Conservation (phyloP, 1,284 basidiomycete genomes). For the Pseudomicrostroma phylloplanum region DNA sequence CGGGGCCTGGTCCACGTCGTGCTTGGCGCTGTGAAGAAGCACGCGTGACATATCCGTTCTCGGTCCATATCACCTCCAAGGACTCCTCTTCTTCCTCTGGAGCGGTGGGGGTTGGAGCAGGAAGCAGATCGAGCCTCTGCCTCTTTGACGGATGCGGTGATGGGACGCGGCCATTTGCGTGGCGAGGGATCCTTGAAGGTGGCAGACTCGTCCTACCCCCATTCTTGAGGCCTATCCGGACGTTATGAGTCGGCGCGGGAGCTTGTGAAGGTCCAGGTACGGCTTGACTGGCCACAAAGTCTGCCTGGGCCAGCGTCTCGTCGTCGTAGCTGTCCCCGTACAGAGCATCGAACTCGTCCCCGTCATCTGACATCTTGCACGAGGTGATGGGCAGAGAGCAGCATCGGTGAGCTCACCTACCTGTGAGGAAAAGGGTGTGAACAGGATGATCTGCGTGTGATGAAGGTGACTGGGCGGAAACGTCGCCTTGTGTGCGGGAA, state of each 20-base stretch:
- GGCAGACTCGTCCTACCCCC: too few species aligned
- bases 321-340: constrained; percentile 1
- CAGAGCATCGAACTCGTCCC: constrained; percentile 4
- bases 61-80: constrained; percentile 4
- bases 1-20: not conserved
- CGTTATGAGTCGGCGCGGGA: too few species aligned
- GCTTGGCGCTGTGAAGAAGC: not conserved
- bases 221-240: too few species aligned
- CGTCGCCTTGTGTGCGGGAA: too few species aligned
- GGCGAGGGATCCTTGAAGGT: too few species aligned
- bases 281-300: not conserved
- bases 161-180: too few species aligned
- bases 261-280: not conserved
- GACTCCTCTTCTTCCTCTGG: not conserved
- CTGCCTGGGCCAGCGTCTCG: not conserved
- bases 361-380: constrained; percentile 1
- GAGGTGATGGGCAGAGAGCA: too few species aligned
- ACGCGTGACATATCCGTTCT: not conserved
- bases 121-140: not conserved
- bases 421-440: too few species aligned
- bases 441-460: too few species aligned
- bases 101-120: not conserved
- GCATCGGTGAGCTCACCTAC: too few species aligned
- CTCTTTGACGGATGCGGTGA: not conserved
- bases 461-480: too few species aligned